Evolutionary conservation across 176 grass and related monocot genomes (phyloP).

Genomic region (Oryza rufipogon): DNA sequence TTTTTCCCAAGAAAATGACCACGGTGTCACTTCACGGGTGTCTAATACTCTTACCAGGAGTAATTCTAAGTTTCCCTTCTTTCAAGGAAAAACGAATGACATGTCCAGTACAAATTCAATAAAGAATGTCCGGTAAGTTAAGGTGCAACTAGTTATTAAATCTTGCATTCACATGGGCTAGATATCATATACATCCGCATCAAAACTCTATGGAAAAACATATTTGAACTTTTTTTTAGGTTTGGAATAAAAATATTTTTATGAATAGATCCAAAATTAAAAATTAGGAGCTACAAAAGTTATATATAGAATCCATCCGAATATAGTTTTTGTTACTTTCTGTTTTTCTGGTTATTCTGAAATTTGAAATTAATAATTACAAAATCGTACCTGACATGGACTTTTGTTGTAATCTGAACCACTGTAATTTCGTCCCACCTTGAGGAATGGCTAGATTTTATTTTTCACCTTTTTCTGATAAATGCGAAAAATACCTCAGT

Average conservation of each 20-base stretch:
- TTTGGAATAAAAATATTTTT: background rate
- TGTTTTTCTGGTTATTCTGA: background rate
- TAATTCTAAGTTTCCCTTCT: constrained; percentile 56
- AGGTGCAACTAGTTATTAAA: background rate
- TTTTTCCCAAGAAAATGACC: constrained; percentile 56
- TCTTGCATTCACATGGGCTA: background rate
- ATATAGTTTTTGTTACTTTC: background rate
- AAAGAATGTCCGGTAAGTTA: constrained; percentile 85
- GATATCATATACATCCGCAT: background rate
- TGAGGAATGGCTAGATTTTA: background rate
- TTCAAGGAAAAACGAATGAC: constrained; percentile 86
- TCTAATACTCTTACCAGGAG: constrained; percentile 65
- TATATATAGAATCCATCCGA: background rate
- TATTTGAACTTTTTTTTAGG: background rate
- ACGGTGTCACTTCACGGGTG: constrained; percentile 51
- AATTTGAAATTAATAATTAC: background rate
- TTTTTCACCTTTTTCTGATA: background rate
- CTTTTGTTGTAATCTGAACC: background rate
- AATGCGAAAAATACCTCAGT: background rate
- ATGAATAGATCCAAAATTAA: no score
- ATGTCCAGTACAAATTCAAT: constrained; percentile 66
- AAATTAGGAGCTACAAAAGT: no score
- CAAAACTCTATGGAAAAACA: background rate
- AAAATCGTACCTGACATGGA: background rate
- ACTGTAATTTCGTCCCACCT: background rate